Evolutionary conservation across 352 stramenopile species (phyloP), one percentile per base, ranked within the genome.

Genomic region (Chrysophaeum taylorii): DNA sequence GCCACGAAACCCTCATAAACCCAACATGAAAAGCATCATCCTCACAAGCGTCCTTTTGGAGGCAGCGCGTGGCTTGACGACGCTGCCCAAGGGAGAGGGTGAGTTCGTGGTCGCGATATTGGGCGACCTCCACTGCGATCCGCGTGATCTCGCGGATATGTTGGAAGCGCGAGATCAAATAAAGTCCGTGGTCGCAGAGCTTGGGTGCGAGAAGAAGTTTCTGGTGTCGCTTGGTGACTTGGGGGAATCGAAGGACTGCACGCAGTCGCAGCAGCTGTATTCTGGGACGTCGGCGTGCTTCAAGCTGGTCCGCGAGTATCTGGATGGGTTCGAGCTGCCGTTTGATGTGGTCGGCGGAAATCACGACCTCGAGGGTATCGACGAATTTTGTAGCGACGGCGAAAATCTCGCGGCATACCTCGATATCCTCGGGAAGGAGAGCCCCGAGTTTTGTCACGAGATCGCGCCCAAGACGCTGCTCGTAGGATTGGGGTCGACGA

Each of bases 51-150:
- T n/a, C n/a, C n/a, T n/a, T n/a, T n/a, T n/a, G n/a, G n/a, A n/a
- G n/a, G n/a, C n/a, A n/a, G n/a, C n/a, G n/a, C n/a, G n/a, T n/a
- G n/a, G n/a, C n/a, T n/a, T n/a, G n/a, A n/a, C n/a, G n/a, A n/a
- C n/a, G n/a, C n/a, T n/a, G n/a, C n/a, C n/a, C n/a, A n/a, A n/a
- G n/a, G n/a, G n/a, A n/a, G n/a, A n/a, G n/a, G n/a, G n/a, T 27
- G 45, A 76, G 70, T 80, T 72, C 75, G 54, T 73, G 23, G 74
- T 84, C 0, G 77, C 70, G 38, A 70, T 84, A 15, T 37, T 84
- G 14, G 79, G 79, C 25, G 79, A 84, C 71, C 61, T 84, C 16
- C 79, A 84, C 72, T 80, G 82, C 12, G 79, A 84, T 60, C 79
- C 79, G 1, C 75, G 79, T 15, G 81, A 82, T 66, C 78, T 82